Evolutionary conservation across 345 rosid genomes (phyloP).

Genomic region (Theobroma cacao): DNA sequence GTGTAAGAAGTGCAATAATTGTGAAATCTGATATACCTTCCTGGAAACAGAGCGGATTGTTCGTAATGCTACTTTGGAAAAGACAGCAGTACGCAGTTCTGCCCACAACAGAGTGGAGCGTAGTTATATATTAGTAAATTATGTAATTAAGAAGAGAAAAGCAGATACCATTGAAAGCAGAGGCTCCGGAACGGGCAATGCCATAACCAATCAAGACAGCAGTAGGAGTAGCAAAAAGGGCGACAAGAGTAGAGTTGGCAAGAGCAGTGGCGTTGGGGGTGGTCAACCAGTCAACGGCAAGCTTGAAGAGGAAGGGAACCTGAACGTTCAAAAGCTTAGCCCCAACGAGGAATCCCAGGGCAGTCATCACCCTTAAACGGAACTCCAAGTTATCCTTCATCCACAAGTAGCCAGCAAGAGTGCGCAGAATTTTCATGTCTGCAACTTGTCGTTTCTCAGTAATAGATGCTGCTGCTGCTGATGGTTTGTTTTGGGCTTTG

Average conservation of each 20-base stretch:
- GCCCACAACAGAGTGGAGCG: slow-evolving; percentile 22
- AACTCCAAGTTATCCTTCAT: slow-evolving; percentile 83
- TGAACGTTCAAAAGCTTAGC: slow-evolving; percentile 92
- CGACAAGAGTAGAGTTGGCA: slow-evolving; percentile 58
- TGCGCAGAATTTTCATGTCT: slow-evolving; percentile 71
- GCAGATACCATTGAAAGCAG: slow-evolving; percentile 85
- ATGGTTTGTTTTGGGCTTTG: slow-evolving; percentile 21
- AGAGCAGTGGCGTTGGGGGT: slow-evolving; percentile 54
- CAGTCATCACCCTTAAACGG: slow-evolving; percentile 75
- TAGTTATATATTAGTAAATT: slow-evolving; percentile 1
- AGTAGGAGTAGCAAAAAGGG: slow-evolving; percentile 79
- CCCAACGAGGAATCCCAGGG: slow-evolving; percentile 81
- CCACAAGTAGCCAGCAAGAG: slow-evolving; percentile 83
- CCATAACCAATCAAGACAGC: slow-evolving; percentile 91
- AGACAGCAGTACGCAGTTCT: slow-evolving; percentile 96
- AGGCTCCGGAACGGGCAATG: slow-evolving; percentile 73
- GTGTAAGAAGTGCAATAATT: not conserved
- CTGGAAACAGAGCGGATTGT: slow-evolving; percentile 91
- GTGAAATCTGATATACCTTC: slow-evolving; percentile 51
- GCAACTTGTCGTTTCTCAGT: slow-evolving; percentile 29
- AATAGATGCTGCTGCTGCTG: slow-evolving; percentile 3
- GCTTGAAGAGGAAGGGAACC: slow-evolving; percentile 92
- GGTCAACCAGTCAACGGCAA: slow-evolving; percentile 91
- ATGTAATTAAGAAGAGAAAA: not conserved
- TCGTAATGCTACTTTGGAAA: slow-evolving; percentile 86